Evolutionary conservation across 257 asterid species (phyloP).

Genomic region (Petunia axillaris): DNA sequence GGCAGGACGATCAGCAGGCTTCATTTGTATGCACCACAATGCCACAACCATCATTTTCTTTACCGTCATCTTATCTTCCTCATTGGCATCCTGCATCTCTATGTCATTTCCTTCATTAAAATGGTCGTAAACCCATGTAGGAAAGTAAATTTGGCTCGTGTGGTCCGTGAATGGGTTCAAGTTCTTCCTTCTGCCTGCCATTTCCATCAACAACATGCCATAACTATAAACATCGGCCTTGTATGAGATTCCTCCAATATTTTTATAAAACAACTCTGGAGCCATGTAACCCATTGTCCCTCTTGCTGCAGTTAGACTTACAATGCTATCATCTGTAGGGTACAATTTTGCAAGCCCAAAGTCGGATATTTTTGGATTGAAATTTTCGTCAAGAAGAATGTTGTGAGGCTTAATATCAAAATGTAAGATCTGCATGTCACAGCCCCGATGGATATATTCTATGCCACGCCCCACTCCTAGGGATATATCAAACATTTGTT

Average conservation of each 20-base stretch:
- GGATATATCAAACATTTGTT: slow-evolving; percentile 44
- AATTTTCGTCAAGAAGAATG: slow-evolving; percentile 47
- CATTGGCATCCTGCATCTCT: slow-evolving; percentile 30
- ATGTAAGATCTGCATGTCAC: slow-evolving; percentile 44
- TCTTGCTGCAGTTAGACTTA: slow-evolving; percentile 36
- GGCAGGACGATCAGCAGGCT: slow-evolving; percentile 42
- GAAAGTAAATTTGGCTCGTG: slow-evolving; percentile 43
- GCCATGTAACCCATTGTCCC: slow-evolving; percentile 51
- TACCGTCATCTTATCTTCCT: slow-evolving; percentile 44
- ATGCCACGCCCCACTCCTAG: slow-evolving; percentile 55
- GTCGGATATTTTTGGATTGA: slow-evolving; percentile 50
- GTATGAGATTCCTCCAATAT: slow-evolving; percentile 41
- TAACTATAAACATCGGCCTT: slow-evolving; percentile 62
- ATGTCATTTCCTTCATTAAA: slow-evolving; percentile 40
- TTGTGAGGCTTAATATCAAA: slow-evolving; percentile 51
- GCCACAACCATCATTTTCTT: slow-evolving; percentile 51
- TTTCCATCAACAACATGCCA: slow-evolving; percentile 61
- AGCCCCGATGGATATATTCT: slow-evolving; percentile 45
- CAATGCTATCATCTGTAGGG: slow-evolving; percentile 33
- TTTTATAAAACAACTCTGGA: slow-evolving; percentile 42
- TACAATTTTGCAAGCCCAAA: slow-evolving; percentile 44
- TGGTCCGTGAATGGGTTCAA: slow-evolving; percentile 32
- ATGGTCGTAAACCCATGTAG: slow-evolving; percentile 50
- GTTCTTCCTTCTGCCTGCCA: slow-evolving; percentile 42
- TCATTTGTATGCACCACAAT: slow-evolving; percentile 57